Evolutionary conservation across 495 filamentous ascomycete species (phyloP), one percentile per base, ranked within the genome.

Genomic region (Trichoderma asperelloides): DNA sequence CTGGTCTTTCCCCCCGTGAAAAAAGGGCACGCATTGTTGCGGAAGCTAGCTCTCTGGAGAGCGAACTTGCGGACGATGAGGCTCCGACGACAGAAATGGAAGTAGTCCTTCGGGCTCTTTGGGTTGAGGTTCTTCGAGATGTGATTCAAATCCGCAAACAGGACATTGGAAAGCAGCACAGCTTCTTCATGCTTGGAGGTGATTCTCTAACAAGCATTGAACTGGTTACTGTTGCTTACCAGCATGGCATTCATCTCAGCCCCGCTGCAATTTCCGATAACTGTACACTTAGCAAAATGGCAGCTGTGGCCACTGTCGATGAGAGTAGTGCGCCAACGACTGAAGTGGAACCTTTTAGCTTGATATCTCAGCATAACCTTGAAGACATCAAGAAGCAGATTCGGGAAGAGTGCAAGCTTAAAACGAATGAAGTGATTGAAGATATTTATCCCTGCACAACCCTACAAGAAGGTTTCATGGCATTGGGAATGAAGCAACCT

Each of bases 1-100:
- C 70, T 79, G 86, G 71, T 82, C 85, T 55, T 78, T 81, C 72
- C 84, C 85, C 8, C 76, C 87, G 73, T 80, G 85, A 69, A 76
- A 84, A 60, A 86, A 86, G 69, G 72, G 78, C 65, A 76, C 63
- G 79, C 55, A 77, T 87, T 47, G 78, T 78, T 71, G 65, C 72
- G 11, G 82, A 86, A 69, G 78, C 84, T 15, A 76, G 79, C 33
- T 27, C 55, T 18, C 73, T 78, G 68, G 84, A 83, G 30, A 85
- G 83, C 60, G 82, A 84, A 33, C 82, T 85, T 40, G 76, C 79
- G 12, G 86, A 80, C 64, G 76, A 64, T n/a, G 27, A 67, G 49
- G 12, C 8, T 18, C 65, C 47, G 21, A 55, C 33, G 9, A 67
- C 65, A 13, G 33, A 57, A 23, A 13, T 62, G 27, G 71, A 75